These are phyloP conservation scores for Wallacemonas sp. DNA, from an alignment of 208 protist genomes.

Conservation along the genomic window DNA sequence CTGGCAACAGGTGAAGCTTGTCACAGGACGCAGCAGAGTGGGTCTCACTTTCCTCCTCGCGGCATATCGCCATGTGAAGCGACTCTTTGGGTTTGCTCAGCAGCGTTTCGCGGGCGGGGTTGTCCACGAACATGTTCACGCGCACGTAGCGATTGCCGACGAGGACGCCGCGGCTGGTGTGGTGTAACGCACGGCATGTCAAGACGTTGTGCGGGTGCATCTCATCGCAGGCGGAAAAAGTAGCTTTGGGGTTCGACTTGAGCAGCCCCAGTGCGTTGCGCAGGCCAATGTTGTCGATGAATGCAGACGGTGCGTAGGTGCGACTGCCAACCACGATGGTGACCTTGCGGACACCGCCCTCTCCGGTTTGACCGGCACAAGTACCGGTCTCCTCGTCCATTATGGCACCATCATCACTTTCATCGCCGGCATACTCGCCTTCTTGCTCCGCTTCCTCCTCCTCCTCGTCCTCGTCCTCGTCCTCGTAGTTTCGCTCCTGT, in stretches of 20 bases:
- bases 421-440: conserved; percentile 21
- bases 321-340: conserved; percentile 37
- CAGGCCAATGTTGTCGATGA: conserved; percentile 68
- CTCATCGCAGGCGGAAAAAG: conserved; percentile 41
- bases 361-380: not conserved
- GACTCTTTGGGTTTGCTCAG: conserved; percentile 44
- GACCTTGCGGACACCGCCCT: not conserved
- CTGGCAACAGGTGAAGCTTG: conserved; percentile 60
- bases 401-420: conserved; percentile 26
- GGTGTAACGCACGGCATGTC: conserved; percentile 57
- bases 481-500: conserved; percentile 20
- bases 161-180: conserved; percentile 61
- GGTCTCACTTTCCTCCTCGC: conserved; percentile 11
- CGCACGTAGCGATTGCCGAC: conserved; percentile 69
- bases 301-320: conserved; percentile 44
- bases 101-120: conserved; percentile 41
- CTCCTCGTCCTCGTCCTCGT: conserved; percentile 17
- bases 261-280: conserved; percentile 34
- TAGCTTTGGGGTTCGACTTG: conserved; percentile 53
- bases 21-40: conserved; percentile 44
- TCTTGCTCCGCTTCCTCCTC: conserved; percentile 28
- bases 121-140: conserved; percentile 75
- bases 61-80: conserved; percentile 46
- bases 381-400: conserved; percentile 11
- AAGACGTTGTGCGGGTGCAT: conserved; percentile 57